Conservation (phyloP, 31 red algal species). For the Asparagopsis taxiformis region DNA sequence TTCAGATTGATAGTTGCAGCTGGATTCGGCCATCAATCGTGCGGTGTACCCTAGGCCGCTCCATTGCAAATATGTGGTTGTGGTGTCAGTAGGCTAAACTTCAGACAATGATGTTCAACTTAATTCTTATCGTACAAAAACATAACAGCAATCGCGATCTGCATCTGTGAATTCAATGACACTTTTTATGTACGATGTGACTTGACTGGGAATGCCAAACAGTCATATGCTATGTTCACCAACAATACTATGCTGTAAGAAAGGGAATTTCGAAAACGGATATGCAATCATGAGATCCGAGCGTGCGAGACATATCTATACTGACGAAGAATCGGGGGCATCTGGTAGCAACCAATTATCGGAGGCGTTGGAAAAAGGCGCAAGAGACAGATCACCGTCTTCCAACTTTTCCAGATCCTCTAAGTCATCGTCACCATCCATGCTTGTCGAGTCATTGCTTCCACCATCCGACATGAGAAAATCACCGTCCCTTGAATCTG, state of each 20-base stretch:
- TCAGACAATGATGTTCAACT: no score
- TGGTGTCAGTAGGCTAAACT: no score
- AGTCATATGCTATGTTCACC: slow-evolving; percentile 7
- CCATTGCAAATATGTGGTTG: no score
- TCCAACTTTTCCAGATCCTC: slow-evolving; percentile 33
- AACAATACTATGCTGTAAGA: background rate
- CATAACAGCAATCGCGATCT: no score
- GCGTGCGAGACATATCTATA: no score
- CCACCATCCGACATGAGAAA: slow-evolving; percentile 27
- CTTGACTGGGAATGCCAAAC: slow-evolving; percentile 2
- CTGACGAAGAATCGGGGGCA: background rate
- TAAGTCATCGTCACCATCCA: slow-evolving; percentile 17
- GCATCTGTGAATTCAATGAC: background rate
- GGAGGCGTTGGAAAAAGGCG: slow-evolving; percentile 19
- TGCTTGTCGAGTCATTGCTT: slow-evolving; percentile 6
- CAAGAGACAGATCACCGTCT: slow-evolving; percentile 33
- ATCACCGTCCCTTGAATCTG: background rate
- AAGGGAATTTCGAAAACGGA: no score
- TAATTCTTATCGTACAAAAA: no score
- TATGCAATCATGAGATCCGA: no score
- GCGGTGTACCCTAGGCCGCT: no score
- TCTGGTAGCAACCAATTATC: background rate
- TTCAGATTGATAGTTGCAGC: background rate
- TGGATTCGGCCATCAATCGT: no score
- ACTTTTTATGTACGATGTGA: background rate